phyloP scores from a whole-genome alignment of 1,139 yeast genomes.

The Protomyces macrosporus region DNA sequence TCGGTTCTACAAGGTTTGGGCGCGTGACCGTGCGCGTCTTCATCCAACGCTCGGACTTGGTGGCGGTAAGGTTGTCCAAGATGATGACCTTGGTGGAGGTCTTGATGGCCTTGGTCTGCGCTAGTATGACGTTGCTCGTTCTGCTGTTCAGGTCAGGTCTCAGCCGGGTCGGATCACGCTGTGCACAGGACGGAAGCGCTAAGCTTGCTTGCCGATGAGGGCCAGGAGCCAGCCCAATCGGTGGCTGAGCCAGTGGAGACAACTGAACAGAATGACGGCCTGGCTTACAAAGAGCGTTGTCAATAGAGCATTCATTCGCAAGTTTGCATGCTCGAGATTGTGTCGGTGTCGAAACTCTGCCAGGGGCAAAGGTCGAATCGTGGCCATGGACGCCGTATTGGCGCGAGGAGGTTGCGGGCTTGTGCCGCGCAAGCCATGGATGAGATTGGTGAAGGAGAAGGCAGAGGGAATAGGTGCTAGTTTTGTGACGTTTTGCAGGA shows the following conservation, averaged over 20 bases:
- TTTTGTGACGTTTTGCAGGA: no score
- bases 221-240: background rate
- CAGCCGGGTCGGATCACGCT: no score
- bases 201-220: background rate
- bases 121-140: background rate
- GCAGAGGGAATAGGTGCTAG: no score
- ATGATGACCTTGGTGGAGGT: background rate
- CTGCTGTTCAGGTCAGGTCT: no score
- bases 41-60: slow-evolving; percentile 9
- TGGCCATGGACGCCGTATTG: no score
- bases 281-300: background rate
- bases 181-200: no score
- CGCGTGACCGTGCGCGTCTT: background rate
- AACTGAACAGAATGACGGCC: background rate
- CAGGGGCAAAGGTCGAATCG: no score
- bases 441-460: no score
- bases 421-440: no score
- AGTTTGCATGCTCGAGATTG: background rate
- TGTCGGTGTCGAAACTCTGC: no score
- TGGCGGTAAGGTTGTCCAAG: slow-evolving; percentile 8
- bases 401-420: no score
- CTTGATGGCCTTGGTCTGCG: background rate
- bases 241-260: background rate
- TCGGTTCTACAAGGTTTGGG: slow-evolving; percentile 10
- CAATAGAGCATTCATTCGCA: background rate